These are phyloP conservation scores for Cunninghamia lanceolata DNA, from an alignment of 75 land plant species.

Conservation along the genomic window DNA sequence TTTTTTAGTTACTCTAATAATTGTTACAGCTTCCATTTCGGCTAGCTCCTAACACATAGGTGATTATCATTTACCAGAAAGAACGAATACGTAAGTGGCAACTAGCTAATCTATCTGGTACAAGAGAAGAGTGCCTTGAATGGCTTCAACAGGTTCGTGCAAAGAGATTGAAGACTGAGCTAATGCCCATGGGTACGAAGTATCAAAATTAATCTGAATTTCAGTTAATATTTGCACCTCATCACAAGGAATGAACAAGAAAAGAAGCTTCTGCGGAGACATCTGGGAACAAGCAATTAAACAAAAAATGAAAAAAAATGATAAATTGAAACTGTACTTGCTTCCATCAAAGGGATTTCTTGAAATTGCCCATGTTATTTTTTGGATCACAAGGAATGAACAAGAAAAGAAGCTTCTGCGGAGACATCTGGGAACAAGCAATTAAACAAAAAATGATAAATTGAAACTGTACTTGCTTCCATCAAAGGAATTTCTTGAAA, in stretches of 20 bases:
- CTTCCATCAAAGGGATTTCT: background rate
- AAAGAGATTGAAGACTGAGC: slow-evolving; percentile 35
- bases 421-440: background rate
- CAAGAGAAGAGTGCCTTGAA: slow-evolving; percentile 73
- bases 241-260: background rate
- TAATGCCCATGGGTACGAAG: background rate
- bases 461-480: background rate
- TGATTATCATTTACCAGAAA: slow-evolving; percentile 47
- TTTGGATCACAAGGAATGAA: too few species aligned
- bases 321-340: background rate
- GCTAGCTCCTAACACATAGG: background rate
- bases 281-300: background rate
- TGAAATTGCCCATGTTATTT: background rate
- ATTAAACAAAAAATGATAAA: background rate
- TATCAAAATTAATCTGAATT: background rate
- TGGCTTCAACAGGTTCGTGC: slow-evolving; percentile 58
- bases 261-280: background rate
- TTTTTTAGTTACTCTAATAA: background rate
- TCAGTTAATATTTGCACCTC: background rate
- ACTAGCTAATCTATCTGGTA: slow-evolving; percentile 76
- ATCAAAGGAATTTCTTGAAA: background rate
- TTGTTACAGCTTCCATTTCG: background rate
- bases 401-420: background rate
- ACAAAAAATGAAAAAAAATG: background rate
- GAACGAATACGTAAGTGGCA: slow-evolving; percentile 77